Evolutionary conservation across 495 filamentous ascomycete species (phyloP), one percentile per base, ranked within the genome.

Genomic region (Tetracladium setigerum): DNA sequence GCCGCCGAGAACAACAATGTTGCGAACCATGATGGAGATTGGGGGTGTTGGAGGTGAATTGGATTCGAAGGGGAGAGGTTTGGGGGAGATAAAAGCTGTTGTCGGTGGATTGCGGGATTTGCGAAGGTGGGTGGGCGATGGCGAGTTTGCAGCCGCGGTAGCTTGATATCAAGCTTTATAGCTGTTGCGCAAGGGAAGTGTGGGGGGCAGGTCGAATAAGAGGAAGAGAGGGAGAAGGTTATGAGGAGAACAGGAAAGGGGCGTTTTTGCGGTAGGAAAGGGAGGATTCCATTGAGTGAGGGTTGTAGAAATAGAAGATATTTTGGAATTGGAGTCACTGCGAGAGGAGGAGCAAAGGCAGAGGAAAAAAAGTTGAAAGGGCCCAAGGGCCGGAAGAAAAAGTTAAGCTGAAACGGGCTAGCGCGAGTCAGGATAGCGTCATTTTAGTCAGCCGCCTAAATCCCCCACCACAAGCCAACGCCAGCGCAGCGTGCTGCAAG

Each of bases 1-100:
- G 44, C 92, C 92, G 33, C 89, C 87, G 47, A 98, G 84, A 53
- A 98, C 77, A 57, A 95, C 88, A 50, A 98, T 84, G 65, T 96
- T 95, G 60, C 94, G 86, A 57, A 97, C 91, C 92, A 98, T 92
- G 43, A 40, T 73, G 38, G 12, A 7, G 7, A 11, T 22, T 44
- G 30, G n/a, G 22, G 14, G 16, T 16, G 15, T 47, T 12, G 2
- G 17, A n/a, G 33, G 34, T 30, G 39, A 10, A 13, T 18, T 49
- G 40, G 41, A 46, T 42, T 41, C 10, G 41, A 31, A 41, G 43
- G 30, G 27, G 14, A 15, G 47, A 39, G 22, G 45, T 18, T 13
- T 30, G 17, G 24, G n/a, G 22, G 31, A 46, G 11, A 4, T 8
- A 16, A 17, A 16, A 10, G 4, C 3, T 27, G 22, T 27, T 27